These are phyloP conservation scores for Craspedostauros australis DNA, from an alignment of 108 stramenopile species.

Conservation along the genomic window DNA sequence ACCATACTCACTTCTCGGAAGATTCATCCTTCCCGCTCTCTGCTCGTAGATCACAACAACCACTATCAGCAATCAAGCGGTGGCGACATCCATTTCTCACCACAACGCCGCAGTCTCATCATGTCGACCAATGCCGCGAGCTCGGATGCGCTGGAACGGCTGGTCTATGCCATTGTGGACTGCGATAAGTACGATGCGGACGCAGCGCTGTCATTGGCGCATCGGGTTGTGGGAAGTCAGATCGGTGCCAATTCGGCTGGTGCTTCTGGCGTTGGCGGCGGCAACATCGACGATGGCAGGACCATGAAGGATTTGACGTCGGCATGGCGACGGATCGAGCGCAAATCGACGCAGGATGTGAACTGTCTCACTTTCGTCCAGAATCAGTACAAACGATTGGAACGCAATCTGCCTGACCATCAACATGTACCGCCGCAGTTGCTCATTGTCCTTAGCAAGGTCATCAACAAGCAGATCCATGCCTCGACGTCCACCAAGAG, in stretches of 20 bases:
- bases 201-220: conserved; percentile 9
- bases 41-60: too few relatives aligned
- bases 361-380: conserved; percentile 8
- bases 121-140: too few relatives aligned
- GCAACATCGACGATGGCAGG: too few relatives aligned
- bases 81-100: too few relatives aligned
- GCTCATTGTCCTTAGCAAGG: conserved; percentile 16
- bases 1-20: too few relatives aligned
- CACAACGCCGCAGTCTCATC: too few relatives aligned
- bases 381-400: conserved; percentile 8
- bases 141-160: conserved; percentile 13
- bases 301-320: conserved; percentile 10
- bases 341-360: conserved; percentile 20
- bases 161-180: conserved; percentile 21
- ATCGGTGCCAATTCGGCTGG: conserved; percentile 9
- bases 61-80: too few relatives aligned
- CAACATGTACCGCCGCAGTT: conserved; percentile 15
- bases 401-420: conserved; percentile 1
- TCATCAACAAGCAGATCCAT: conserved; percentile 20
- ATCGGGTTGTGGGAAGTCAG: conserved; percentile 16
- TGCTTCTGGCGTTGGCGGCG: neutral
- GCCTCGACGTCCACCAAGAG: neutral
- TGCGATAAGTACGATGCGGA: conserved; percentile 1
- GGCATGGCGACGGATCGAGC: conserved; percentile 19
- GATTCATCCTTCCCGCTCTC: too few relatives aligned